A percentile compares a stretch with the other conserved stretches of the same genome.
These are phyloP conservation scores for Tolypocladium pustulatum DNA, from an alignment of 2,329 filamentous ascomycete species.

Conservation along the genomic window DNA sequence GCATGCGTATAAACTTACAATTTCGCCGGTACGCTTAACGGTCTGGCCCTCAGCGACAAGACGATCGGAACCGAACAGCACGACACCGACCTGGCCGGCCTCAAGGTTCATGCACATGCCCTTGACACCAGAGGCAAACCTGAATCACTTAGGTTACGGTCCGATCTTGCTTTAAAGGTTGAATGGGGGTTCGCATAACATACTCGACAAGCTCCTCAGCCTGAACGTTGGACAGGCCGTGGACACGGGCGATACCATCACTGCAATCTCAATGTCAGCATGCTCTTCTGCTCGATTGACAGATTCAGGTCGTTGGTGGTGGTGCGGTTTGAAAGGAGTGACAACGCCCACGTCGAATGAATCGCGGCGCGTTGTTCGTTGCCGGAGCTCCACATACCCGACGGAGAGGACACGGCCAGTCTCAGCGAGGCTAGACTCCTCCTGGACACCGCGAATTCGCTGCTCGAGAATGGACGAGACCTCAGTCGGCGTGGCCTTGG, in stretches of 20 bases:
- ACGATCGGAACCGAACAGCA: conserved; percentile 99
- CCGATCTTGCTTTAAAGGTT: conserved; percentile 1
- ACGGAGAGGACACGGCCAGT: conserved; percentile 97
- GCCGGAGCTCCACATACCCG: conserved; percentile 60
- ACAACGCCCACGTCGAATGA: not conserved
- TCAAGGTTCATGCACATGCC: conserved; percentile 99
- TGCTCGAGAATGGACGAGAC: conserved; percentile 99
- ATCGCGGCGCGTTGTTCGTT: not conserved
- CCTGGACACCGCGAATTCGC: conserved; percentile 95
- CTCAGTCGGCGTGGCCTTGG: conserved; percentile 93
- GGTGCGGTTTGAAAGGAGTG: not conserved
- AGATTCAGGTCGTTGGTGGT: not conserved
- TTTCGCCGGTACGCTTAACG: conserved; percentile 98
- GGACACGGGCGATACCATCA: conserved; percentile 99
- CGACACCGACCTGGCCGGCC: conserved; percentile 99
- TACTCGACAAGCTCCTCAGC: conserved; percentile 99
- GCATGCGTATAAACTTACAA: too few relatives aligned
- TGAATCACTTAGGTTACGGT: conserved; percentile 26
- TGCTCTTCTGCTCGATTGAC: not conserved
- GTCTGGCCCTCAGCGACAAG: conserved; percentile 98
- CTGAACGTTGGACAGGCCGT: conserved; percentile 99
- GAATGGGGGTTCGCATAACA: conserved; percentile 28
- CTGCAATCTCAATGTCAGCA: conserved; percentile 39
- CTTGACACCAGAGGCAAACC: conserved; percentile 99
- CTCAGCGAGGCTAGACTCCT: conserved; percentile 93